Evolutionary conservation across 129 eudicot genomes (phyloP).

Genomic region (Helianthus annuus): DNA sequence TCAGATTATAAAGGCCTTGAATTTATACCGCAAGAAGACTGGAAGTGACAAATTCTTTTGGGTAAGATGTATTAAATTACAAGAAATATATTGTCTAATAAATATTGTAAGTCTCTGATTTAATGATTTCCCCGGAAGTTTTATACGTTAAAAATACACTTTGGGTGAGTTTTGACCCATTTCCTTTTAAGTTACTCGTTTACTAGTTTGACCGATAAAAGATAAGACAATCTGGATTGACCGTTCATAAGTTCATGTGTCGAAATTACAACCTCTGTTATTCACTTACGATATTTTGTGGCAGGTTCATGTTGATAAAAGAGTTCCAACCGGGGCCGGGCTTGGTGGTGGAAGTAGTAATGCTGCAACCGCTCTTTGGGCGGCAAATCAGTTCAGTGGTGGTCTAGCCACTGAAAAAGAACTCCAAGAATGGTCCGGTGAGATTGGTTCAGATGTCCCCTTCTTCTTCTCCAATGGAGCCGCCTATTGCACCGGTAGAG

Average conservation of each 20-base stretch:
- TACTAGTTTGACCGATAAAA: not conserved
- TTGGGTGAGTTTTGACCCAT: not conserved
- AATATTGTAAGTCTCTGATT: not conserved
- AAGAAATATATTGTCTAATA: not conserved
- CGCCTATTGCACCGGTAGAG: constrained; percentile 98
- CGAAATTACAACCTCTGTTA: not conserved
- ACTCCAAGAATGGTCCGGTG: constrained; percentile 97
- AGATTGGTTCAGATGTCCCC: constrained; percentile 95
- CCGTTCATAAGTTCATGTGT: not conserved
- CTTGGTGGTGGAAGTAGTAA: constrained; percentile 99
- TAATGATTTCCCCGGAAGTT: not conserved
- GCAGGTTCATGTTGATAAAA: constrained; percentile 93
- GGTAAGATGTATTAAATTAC: constrained; percentile 47
- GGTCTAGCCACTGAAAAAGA: constrained; percentile 81
- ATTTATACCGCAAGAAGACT: constrained; percentile 84
- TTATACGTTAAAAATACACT: not conserved
- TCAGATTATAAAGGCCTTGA: constrained; percentile 95
- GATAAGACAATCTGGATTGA: not conserved
- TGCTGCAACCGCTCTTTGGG: constrained; percentile 99
- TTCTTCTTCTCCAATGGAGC: constrained; percentile 96
- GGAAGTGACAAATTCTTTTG: constrained; percentile 84
- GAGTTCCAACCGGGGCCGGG: constrained; percentile 98
- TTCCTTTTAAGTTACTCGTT: not conserved
- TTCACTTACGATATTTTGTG: not conserved
- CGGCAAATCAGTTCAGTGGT: constrained; percentile 95